Conservation (phyloP, 2,329 filamentous ascomycete genomes). For the Gliomastix tumulicola region DNA sequence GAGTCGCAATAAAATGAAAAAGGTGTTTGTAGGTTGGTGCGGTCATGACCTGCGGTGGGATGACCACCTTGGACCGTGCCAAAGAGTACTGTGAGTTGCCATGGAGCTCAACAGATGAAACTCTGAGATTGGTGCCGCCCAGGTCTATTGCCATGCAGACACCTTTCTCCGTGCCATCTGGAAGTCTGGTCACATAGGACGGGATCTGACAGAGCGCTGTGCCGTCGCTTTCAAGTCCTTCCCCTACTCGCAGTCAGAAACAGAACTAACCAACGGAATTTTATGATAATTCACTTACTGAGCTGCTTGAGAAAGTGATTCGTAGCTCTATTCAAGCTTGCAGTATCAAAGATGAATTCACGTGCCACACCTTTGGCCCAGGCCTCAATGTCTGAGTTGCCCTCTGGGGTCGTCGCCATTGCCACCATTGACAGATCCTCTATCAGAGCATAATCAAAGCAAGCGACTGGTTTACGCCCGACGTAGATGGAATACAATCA, state of each 20-base stretch:
- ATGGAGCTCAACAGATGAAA: slow-evolving; percentile 89
- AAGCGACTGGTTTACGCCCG: no score
- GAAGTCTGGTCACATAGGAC: slow-evolving; percentile 91
- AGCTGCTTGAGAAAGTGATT: neutral
- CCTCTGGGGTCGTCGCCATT: no score
- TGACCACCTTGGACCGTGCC: slow-evolving; percentile 85
- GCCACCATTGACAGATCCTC: no score
- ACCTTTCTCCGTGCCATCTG: slow-evolving; percentile 97
- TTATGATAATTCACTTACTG: no score
- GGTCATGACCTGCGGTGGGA: slow-evolving; percentile 84
- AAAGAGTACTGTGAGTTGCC: slow-evolving; percentile 93
- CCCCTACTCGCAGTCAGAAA: no score
- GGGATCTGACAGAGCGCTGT: slow-evolving; percentile 91
- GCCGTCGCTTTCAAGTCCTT: slow-evolving; percentile 72
- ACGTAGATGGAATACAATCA: no score
- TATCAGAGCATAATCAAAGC: no score
- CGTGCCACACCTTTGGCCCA: no score
- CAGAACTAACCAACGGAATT: no score
- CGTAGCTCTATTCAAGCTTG: neutral
- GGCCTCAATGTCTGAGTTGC: no score
- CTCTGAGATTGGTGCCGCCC: slow-evolving; percentile 97
- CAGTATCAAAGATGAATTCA: no score
- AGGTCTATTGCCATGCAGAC: slow-evolving; percentile 94
- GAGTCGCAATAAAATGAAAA: slow-evolving; percentile 86
- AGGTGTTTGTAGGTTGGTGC: slow-evolving; percentile 80